Evolutionary conservation across 169 alveolate genomes (phyloP).

Genomic region (Besnoitia besnoiti): DNA sequence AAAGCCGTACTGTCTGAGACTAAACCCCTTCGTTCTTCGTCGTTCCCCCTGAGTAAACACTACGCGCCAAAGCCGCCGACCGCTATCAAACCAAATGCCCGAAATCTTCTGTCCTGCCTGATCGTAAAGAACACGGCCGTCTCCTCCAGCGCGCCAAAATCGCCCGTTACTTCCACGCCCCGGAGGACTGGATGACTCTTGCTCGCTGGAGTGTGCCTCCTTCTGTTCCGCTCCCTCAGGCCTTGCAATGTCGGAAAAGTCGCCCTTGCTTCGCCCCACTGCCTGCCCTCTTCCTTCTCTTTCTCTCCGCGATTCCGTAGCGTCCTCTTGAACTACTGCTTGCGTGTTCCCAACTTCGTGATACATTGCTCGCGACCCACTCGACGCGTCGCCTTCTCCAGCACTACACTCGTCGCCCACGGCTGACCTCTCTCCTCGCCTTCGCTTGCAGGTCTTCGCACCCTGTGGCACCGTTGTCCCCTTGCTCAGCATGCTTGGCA

Average conservation of each 20-base stretch:
- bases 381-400: neutral
- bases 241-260: neutral
- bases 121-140: slow-evolving; percentile 22
- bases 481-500: neutral
- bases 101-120: slow-evolving; percentile 2
- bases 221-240: neutral
- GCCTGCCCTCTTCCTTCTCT: neutral
- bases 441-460: neutral
- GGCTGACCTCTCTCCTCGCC: neutral
- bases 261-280: neutral
- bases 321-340: neutral
- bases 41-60: slow-evolving; percentile 34
- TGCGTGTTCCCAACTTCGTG: neutral
- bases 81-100: slow-evolving; percentile 29
- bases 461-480: neutral
- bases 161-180: neutral
- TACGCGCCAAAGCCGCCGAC: slow-evolving; percentile 34
- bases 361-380: neutral
- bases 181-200: neutral
- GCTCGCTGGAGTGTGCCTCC: neutral
- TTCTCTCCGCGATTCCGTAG: neutral
- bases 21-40: slow-evolving; percentile 28
- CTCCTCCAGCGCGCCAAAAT: slow-evolving; percentile 14
- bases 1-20: slow-evolving; percentile 33
- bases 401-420: neutral